phyloP scores from a whole-genome alignment of 108 stramenopile species.

The Discostella pseudostelligera region DNA sequence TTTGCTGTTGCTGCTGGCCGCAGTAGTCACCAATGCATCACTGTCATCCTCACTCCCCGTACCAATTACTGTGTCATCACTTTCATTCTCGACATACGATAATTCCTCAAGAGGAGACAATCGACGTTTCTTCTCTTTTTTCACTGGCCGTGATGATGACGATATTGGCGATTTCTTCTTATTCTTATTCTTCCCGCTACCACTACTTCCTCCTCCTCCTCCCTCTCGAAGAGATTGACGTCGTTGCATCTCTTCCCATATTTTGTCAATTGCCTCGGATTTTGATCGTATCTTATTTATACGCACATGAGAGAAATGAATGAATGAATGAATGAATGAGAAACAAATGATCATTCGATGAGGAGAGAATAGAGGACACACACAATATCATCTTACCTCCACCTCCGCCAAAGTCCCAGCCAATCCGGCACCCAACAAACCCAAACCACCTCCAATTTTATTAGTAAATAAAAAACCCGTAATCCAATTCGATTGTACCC shows the following conservation, averaged over 20 bases:
- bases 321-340: not conserved
- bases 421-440: conserved; percentile 58
- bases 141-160: conserved; percentile 55
- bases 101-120: conserved; percentile 71
- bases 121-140: conserved; percentile 60
- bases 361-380: too few species aligned
- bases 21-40: not conserved
- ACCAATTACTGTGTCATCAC: not conserved
- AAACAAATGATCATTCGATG: conserved; percentile 1
- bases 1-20: not conserved
- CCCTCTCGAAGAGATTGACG: conserved; percentile 43
- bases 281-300: conserved; percentile 38
- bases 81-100: conserved; percentile 30
- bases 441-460: conserved; percentile 69
- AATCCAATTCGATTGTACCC: conserved; percentile 60
- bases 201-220: not conserved
- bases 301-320: not conserved
- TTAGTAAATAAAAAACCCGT: conserved; percentile 64
- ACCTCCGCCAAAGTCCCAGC: conserved; percentile 67
- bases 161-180: conserved; percentile 12
- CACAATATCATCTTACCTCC: conserved; percentile 27
- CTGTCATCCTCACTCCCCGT: not conserved
- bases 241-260: conserved; percentile 76
- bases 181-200: conserved; percentile 18
- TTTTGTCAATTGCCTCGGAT: conserved; percentile 74